Conservation (phyloP, 805 yeast genomes). For the Metschnikowia gelsemii region DNA sequence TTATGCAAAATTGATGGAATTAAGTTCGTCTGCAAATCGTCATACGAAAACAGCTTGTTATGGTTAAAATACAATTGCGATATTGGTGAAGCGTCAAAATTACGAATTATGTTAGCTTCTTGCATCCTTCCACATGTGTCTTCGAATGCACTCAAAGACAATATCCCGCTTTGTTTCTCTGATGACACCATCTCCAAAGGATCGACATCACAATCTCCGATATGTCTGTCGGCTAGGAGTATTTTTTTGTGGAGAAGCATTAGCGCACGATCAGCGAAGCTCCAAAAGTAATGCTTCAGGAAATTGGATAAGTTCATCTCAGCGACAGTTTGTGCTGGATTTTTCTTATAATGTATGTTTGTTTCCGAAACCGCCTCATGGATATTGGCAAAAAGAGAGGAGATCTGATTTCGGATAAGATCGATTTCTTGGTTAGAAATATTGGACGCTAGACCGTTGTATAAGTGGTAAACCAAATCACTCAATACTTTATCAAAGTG, state of each 20-base stretch:
- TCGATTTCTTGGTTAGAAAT: conserved; percentile 44
- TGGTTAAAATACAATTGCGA: conserved; percentile 38
- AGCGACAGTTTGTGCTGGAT: conserved; percentile 39
- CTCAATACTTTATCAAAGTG: conserved; percentile 51
- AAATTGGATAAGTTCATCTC: conserved; percentile 47
- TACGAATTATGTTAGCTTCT: conserved; percentile 40
- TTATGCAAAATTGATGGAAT: conserved; percentile 58
- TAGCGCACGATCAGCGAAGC: conserved; percentile 55
- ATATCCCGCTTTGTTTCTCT: conserved; percentile 24
- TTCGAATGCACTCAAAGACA: conserved; percentile 38
- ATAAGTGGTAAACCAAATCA: conserved; percentile 50
- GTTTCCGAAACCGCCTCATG: conserved; percentile 47
- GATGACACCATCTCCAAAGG: conserved; percentile 3
- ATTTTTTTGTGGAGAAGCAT: conserved; percentile 45
- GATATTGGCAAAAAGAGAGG: conserved; percentile 50
- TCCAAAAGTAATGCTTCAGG: conserved; percentile 48
- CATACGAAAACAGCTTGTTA: conserved; percentile 46
- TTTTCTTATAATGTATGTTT: conserved; percentile 31
- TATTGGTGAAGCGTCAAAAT: conserved; percentile 37
- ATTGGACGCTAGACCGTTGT: conserved; percentile 47
- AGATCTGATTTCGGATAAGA: conserved; percentile 47
- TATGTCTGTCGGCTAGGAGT: conserved; percentile 31
- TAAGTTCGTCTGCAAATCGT: conserved; percentile 51
- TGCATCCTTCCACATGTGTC: conserved; percentile 40
- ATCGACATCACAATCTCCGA: not conserved